Evolutionary conservation across 805 yeast genomes (phyloP), one percentile per base, ranked within the genome.

Genomic region (Sugiyamaella boreocaroliniensis): DNA sequence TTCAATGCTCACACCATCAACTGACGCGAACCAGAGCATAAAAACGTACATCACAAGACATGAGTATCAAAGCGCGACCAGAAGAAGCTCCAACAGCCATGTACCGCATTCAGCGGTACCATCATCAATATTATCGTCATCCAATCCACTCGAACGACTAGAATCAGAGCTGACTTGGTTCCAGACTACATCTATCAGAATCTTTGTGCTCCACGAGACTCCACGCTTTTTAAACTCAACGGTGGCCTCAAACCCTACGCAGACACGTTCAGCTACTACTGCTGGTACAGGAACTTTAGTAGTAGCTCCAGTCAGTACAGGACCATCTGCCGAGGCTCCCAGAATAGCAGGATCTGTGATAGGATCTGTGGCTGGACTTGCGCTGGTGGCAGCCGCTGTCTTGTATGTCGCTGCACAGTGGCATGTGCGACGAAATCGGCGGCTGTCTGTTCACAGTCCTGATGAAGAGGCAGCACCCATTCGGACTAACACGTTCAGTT

Each of bases 361-460:
- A 14, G 64, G 64, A 14, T 59, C 65, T 1, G 61, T 61, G 18
- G 65, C 64, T 32, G 64, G 65, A 14, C 46, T 61, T 2, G 61
- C 63, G 3, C 45, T 61, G 2, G 46, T 61, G 16, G 61, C 52
- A 8, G 48, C 57, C 12, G 47, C 55, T 2, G 49, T 51, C 19
- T 34, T 61, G 22, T 41, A 52, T 43, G 40, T 60, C 10, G 15
- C 57, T 5, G 37, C 32, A 10, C 22, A 19, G 18, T 14, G 44
- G 19, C 43, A 47, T 29, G 20, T 15, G n/a, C 16, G 16, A 20
- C 20, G n/a, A 4, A 19, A 11, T 19, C 22, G 43, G 18, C 18
- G 15, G 18, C 4, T 15, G 2, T 16, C 18, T 41, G 10, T 32
- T 32, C 37, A 32, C 3, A 32, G n/a, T 32, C 8, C 10, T 32